A percentile compares a stretch with the other conserved stretches of the same genome.
phyloP scores from a whole-genome alignment of 2,329 filamentous ascomycete genomes.

The Penicillium sp. region DNA sequence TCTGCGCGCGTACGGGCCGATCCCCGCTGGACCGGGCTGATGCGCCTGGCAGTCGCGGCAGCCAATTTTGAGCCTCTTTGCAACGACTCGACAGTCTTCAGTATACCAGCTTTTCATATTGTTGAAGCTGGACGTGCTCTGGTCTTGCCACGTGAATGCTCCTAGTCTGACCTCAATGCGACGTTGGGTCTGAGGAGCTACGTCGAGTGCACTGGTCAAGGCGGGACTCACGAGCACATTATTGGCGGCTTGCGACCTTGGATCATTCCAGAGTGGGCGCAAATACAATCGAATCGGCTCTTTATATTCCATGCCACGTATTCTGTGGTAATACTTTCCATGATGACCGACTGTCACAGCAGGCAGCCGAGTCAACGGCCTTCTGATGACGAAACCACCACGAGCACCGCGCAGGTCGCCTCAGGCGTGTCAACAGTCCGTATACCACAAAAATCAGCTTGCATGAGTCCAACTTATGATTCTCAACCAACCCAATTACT shows the following conservation, averaged over 20 bases:
- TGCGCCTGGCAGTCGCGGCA: conserved; percentile 10
- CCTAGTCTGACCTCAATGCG: no score
- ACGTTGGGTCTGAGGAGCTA: no score
- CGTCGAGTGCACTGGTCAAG: no score
- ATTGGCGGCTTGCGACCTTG: no score
- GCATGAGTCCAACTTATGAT: conserved; percentile 13
- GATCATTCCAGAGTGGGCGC: conserved; percentile 11
- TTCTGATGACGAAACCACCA: conserved; percentile 16
- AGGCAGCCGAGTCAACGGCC: conserved; percentile 12
- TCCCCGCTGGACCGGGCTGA: conserved; percentile 20
- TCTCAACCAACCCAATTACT: conserved; percentile 15
- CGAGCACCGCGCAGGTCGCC: conserved; percentile 9
- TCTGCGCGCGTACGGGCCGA: conserved; percentile 20
- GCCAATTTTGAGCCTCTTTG: conserved; percentile 4
- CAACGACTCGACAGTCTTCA: conserved; percentile 6
- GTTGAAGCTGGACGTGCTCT: conserved; percentile 6
- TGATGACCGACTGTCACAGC: conserved; percentile 15
- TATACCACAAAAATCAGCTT: conserved; percentile 1
- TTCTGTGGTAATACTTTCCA: background rate
- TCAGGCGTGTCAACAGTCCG: conserved; percentile 11
- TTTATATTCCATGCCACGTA: background rate
- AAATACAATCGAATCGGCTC: conserved; percentile 1
- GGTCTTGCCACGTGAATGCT: conserved; percentile 9
- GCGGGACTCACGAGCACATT: no score
- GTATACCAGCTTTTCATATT: conserved; percentile 12